Conservation (phyloP, 192 early-diverging fungal species). For the Coemansia sp. region DNA sequence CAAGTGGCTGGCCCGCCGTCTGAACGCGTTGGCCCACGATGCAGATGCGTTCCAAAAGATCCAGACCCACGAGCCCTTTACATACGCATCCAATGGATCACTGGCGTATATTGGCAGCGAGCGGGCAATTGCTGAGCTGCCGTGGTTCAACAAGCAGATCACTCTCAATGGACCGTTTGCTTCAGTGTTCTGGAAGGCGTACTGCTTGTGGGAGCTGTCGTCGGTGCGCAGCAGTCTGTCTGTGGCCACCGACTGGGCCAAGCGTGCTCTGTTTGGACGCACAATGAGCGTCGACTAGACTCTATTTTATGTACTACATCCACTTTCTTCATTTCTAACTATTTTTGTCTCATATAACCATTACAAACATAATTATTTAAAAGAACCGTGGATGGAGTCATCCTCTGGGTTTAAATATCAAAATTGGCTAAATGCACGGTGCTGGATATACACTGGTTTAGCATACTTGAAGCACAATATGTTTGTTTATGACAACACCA, state of each 20-base stretch:
- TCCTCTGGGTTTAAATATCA: no score
- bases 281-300: slow-evolving; percentile 82
- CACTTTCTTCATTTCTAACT: no score
- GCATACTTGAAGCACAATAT: no score
- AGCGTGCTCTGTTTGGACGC: slow-evolving; percentile 84
- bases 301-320: no score
- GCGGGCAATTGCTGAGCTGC: slow-evolving; percentile 56
- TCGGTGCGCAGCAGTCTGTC: slow-evolving; percentile 79
- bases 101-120: slow-evolving; percentile 70
- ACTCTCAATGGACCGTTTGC: slow-evolving; percentile 63
- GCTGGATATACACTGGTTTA: no score
- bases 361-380: no score
- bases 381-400: no score
- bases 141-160: slow-evolving; percentile 63
- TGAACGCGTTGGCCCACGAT: slow-evolving; percentile 63
- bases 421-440: no score
- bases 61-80: slow-evolving; percentile 56
- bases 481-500: no score
- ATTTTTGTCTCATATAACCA: no score
- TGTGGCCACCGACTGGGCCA: slow-evolving; percentile 89
- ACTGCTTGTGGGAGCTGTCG: slow-evolving; percentile 76
- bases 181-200: slow-evolving; percentile 75
- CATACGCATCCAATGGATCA: slow-evolving; percentile 65
- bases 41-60: slow-evolving; percentile 11
- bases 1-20: slow-evolving; percentile 73